phyloP scores from a whole-genome alignment of 495 filamentous ascomycete genomes.

The Sporormia fimetaria region DNA sequence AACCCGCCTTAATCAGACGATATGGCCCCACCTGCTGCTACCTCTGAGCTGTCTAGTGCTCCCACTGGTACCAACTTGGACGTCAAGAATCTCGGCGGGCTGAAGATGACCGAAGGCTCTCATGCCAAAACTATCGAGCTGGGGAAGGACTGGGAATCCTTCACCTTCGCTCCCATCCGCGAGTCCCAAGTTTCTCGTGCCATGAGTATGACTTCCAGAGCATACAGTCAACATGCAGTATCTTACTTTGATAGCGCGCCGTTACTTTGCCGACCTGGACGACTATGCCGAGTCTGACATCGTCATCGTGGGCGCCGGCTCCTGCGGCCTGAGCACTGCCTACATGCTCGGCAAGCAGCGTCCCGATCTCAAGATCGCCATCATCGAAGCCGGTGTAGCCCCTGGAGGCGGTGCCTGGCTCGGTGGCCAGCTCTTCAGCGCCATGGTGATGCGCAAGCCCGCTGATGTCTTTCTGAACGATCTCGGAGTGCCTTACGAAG shows the following conservation, averaged over 20 bases:
- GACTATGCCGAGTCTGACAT: slow-evolving; percentile 82
- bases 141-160: slow-evolving; percentile 57
- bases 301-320: slow-evolving; percentile 82
- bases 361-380: slow-evolving; percentile 81
- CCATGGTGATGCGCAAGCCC: slow-evolving; percentile 89
- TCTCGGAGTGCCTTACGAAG: slow-evolving; percentile 73
- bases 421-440: slow-evolving; percentile 81
- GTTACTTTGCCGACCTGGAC: slow-evolving; percentile 85
- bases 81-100: slow-evolving; percentile 35
- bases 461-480: slow-evolving; percentile 72
- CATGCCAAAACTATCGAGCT: slow-evolving; percentile 49
- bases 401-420: slow-evolving; percentile 88
- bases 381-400: slow-evolving; percentile 77
- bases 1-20: slow-evolving; percentile 23
- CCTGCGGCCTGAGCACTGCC: slow-evolving; percentile 71
- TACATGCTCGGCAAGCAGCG: slow-evolving; percentile 75
- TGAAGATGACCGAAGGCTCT: slow-evolving; percentile 31
- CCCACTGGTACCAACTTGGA: slow-evolving; percentile 31
- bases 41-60: slow-evolving; percentile 18
- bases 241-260: slow-evolving; percentile 38
- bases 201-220: slow-evolving; percentile 44
- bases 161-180: slow-evolving; percentile 74
- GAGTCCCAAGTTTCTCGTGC: slow-evolving; percentile 83
- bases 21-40: slow-evolving; percentile 69
- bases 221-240: neutral